Evolutionary conservation across 2,329 filamentous ascomycete species (phyloP), one percentile per base, ranked within the genome.

Genomic region (Aspergillus neoniger): DNA sequence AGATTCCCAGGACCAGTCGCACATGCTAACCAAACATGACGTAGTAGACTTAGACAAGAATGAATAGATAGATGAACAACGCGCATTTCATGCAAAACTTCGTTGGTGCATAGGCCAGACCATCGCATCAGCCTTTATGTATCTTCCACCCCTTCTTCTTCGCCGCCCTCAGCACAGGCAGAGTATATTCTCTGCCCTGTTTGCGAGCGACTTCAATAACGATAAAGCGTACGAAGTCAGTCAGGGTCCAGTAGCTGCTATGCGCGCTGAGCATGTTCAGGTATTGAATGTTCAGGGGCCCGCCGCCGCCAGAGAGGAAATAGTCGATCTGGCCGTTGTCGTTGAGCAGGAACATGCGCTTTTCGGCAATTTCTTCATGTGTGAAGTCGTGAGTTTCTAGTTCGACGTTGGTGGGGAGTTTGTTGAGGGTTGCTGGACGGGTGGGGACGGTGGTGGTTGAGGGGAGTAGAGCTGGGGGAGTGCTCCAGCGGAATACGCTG

Each of bases 261-360:
- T 99, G 95, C 8, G 95, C 95, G 59, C 92, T 91, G 57, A 99
- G 79, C 95, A 99, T 99, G 67, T 96, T 97, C 38, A 98, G 78
- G 73, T 99, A 99, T 77, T 98, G 93, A 23, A 97, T 92, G 76
- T 96, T 95, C 38, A 99, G 80, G 4, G 93, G 89, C 0, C 95
- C 95, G 1, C 91, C 90, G 0, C 92, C 91, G 7, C 91, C 92
- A 52, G 87, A 87, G 52, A 99, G 80, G 69, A 89, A 96, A 76
- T 87, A 99, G 74, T 99, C 95, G 43, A 99, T 88, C 77, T 99
- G 95, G 0, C 93, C 94, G 66, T 98, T 98, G 69, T 99, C 95
- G 68, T 99, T 99, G 4, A 99, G 85, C 7, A 96, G 76, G 63
- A 88, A 89, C 65, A 93, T 92, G 68, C 94, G 89, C 73, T 89